Percentiles rank a stretch among this genome's conserved stretches.
phyloP scores from a whole-genome alignment of 108 stramenopile genomes.

The Conticribra guillardii region DNA sequence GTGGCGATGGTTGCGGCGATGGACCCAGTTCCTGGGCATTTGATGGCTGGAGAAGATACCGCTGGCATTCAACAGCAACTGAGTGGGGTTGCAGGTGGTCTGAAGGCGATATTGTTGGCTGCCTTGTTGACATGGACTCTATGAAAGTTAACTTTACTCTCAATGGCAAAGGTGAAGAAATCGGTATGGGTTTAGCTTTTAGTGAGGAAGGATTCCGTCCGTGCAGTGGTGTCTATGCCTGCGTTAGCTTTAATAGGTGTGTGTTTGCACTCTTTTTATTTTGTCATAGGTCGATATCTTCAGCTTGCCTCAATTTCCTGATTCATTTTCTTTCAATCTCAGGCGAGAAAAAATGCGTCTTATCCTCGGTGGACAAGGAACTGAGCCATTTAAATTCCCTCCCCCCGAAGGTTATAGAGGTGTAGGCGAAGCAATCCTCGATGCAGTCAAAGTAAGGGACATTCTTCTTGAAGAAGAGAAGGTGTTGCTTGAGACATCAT shows the following conservation, averaged over 20 bases:
- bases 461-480: slow-evolving; percentile 61
- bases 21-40: slow-evolving; percentile 93
- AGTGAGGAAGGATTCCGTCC: slow-evolving; percentile 82
- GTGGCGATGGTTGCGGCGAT: slow-evolving; percentile 95
- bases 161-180: slow-evolving; percentile 89
- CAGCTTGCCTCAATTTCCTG: background rate
- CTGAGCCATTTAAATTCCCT: slow-evolving; percentile 64
- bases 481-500: slow-evolving; percentile 37
- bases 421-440: slow-evolving; percentile 80
- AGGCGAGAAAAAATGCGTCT: slow-evolving; percentile 73
- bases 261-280: background rate
- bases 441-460: slow-evolving; percentile 63
- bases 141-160: slow-evolving; percentile 86
- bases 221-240: slow-evolving; percentile 88
- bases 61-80: slow-evolving; percentile 89
- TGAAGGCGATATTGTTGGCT: slow-evolving; percentile 90
- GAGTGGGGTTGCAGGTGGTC: slow-evolving; percentile 96
- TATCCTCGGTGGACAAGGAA: slow-evolving; percentile 72
- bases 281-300: background rate
- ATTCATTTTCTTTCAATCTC: background rate
- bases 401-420: slow-evolving; percentile 81
- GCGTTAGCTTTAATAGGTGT: slow-evolving; percentile 84
- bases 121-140: slow-evolving; percentile 88
- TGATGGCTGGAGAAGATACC: slow-evolving; percentile 94
- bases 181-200: slow-evolving; percentile 90